Conservation (phyloP, 768 basidiomycete species). For the Hirschioporus abietinus region DNA sequence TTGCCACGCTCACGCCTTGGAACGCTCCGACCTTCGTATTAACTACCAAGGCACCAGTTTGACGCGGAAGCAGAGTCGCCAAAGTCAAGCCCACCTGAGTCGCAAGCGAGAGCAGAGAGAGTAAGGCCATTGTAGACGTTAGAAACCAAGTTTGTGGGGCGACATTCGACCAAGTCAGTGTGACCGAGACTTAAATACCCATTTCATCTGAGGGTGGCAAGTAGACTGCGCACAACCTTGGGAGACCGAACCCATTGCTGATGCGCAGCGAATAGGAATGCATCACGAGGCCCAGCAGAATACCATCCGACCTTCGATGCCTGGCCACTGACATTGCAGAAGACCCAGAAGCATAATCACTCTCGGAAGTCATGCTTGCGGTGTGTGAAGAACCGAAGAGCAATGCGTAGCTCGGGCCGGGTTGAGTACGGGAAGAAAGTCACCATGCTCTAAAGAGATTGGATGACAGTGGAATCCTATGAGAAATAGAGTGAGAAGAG, state of each 20-base stretch:
- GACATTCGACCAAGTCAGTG: neutral
- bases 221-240: neutral
- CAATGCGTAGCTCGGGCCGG: neutral
- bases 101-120: conserved; percentile 6
- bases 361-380: neutral
- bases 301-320: neutral
- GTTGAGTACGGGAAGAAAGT: neutral
- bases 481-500: neutral
- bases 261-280: neutral
- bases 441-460: neutral
- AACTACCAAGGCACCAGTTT: conserved; percentile 30
- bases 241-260: neutral
- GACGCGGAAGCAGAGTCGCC: neutral
- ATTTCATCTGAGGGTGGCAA: neutral
- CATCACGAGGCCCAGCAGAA: neutral
- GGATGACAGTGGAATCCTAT: neutral
- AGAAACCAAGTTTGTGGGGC: neutral
- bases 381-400: neutral
- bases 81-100: neutral
- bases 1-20: conserved; percentile 36
- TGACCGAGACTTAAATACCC: neutral
- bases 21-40: conserved; percentile 39
- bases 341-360: neutral
- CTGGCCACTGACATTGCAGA: neutral
- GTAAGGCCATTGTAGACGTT: neutral